Evolutionary conservation across 768 basidiomycete genomes (phyloP).

Genomic region (Auricularia cornea): DNA sequence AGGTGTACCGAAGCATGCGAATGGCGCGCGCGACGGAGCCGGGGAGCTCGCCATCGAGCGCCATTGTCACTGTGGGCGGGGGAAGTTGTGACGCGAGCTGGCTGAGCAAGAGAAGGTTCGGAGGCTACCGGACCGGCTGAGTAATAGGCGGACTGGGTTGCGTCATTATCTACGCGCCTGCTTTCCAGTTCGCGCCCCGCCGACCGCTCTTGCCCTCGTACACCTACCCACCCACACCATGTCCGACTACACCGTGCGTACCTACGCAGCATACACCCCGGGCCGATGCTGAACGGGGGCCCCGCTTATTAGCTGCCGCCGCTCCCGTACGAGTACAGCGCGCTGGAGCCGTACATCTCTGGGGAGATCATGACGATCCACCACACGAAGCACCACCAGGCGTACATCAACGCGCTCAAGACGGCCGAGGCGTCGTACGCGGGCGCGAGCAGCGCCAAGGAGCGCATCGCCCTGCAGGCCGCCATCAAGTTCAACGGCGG

Average conservation of each 20-base stretch:
- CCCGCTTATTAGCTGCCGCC: conserved; percentile 40
- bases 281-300: neutral
- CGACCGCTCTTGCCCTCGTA: neutral
- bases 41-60: too few species aligned
- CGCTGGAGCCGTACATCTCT: conserved; percentile 90
- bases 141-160: too few species aligned
- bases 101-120: too few species aligned
- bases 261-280: neutral
- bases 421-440: conserved; percentile 75
- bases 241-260: neutral
- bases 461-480: conserved; percentile 79
- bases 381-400: conserved; percentile 93
- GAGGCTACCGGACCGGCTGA: too few species aligned
- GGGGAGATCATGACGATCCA: conserved; percentile 90
- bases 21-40: too few species aligned
- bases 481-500: conserved; percentile 96
- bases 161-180: neutral
- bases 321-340: conserved; percentile 76
- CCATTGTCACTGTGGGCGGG: too few species aligned
- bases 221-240: neutral
- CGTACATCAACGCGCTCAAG: conserved; percentile 89
- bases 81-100: too few species aligned
- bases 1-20: too few species aligned
- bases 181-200: neutral
- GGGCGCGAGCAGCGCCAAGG: conserved; percentile 58